Conservation (phyloP, 139 green algal genomes). For the Picochlorum sp. region DNA sequence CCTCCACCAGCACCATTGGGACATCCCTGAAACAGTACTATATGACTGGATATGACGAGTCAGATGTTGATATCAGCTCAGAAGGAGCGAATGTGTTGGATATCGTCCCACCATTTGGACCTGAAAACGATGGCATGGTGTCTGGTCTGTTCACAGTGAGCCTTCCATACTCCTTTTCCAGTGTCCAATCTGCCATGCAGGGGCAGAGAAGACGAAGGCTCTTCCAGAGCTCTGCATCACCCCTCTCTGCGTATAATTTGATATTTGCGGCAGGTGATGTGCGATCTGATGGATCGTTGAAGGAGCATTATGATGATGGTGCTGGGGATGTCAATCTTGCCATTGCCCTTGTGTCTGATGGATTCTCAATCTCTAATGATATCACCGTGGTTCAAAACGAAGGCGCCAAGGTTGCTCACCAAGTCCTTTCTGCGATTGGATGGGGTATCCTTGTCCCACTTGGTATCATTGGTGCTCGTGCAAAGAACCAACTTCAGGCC, state of each 20-base stretch:
- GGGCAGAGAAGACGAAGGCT: no score
- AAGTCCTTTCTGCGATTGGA: conserved; percentile 3
- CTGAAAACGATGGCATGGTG: neutral
- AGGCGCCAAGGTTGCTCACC: neutral
- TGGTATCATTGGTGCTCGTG: neutral
- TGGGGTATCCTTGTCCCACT: conserved; percentile 6
- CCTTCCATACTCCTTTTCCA: neutral
- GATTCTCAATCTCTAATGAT: neutral
- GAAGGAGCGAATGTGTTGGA: neutral
- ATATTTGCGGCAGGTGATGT: neutral
- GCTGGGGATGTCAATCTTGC: neutral
- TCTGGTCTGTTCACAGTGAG: neutral
- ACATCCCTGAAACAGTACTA: conserved; percentile 2
- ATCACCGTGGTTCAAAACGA: neutral
- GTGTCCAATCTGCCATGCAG: neutral
- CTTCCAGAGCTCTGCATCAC: neutral
- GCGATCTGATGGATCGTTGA: neutral
- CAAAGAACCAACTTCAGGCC: neutral
- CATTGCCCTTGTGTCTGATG: neutral
- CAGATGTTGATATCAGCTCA: neutral
- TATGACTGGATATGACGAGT: neutral
- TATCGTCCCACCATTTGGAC: neutral
- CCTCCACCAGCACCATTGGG: neutral
- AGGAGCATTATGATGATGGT: conserved; percentile 1
- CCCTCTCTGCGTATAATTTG: neutral